Percentiles rank a stretch among this genome's conserved stretches.
Evolutionary conservation across 352 stramenopile genomes (phyloP).

Genomic region (Phytophthora fragariae): DNA sequence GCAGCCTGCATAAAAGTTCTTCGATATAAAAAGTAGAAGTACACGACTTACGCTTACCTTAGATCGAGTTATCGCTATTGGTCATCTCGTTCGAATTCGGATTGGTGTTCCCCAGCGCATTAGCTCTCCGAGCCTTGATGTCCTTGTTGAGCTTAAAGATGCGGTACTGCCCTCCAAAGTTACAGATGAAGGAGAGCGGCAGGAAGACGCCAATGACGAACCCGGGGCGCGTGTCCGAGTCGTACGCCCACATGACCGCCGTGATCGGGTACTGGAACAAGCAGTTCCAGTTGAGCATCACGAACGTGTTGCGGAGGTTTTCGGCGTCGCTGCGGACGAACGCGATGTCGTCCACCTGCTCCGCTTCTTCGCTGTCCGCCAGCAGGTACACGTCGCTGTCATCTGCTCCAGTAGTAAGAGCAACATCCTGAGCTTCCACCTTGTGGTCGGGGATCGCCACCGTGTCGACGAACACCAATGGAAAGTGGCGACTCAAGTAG

Average conservation of each 20-base stretch:
- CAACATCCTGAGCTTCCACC: constrained; percentile 20
- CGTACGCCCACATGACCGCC: constrained; percentile 50
- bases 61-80: neutral
- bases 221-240: constrained; percentile 34
- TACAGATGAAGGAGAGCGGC: constrained; percentile 46
- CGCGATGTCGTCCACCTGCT: constrained; percentile 28
- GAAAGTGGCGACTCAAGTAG: constrained; percentile 38
- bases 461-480: constrained; percentile 38
- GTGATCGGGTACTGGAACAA: constrained; percentile 55
- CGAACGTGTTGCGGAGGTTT: constrained; percentile 42
- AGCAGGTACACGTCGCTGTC: constrained; percentile 28
- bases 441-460: constrained; percentile 17
- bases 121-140: constrained; percentile 30
- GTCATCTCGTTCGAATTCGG: constrained; percentile 2
- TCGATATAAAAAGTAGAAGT: neutral
- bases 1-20: neutral
- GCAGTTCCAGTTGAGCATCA: constrained; percentile 52
- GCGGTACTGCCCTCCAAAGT: constrained; percentile 39
- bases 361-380: constrained; percentile 19
- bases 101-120: neutral
- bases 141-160: constrained; percentile 44
- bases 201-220: constrained; percentile 47
- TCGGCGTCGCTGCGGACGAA: constrained; percentile 32
- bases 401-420: neutral
- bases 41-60: constrained; percentile 1